A percentile compares a stretch with the other conserved stretches of the same genome.
These are phyloP conservation scores for Pneumocystis carinii DNA, from an alignment of 1,139 yeast genomes.

Conservation along the genomic window DNA sequence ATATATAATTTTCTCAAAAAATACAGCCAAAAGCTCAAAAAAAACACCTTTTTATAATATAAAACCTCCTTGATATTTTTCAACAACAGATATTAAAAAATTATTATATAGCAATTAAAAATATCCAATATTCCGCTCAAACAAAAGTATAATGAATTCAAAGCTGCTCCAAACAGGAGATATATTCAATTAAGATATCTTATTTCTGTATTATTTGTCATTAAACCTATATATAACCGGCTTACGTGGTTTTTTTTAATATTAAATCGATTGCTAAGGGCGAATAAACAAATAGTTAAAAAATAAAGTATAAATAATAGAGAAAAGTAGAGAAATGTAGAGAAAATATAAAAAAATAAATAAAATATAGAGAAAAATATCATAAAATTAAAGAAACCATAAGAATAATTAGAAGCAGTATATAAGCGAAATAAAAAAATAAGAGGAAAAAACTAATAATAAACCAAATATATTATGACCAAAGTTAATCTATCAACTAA, in stretches of 20 bases:
- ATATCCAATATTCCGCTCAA: background rate
- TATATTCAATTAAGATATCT: background rate
- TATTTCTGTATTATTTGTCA: background rate
- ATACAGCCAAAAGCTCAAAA: background rate
- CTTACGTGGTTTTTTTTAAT: background rate
- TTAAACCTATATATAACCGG: background rate
- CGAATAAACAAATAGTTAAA: background rate
- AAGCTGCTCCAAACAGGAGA: background rate
- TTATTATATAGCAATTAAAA: background rate
- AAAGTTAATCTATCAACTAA: background rate
- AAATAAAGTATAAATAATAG: background rate
- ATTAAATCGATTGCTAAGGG: background rate
- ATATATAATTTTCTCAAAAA: background rate
- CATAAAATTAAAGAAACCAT: background rate
- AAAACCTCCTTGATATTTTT: background rate
- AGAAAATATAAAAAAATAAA: background rate
- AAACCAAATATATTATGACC: background rate
- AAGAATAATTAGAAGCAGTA: background rate
- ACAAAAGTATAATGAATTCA: background rate
- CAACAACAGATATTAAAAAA: background rate
- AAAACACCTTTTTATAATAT: background rate
- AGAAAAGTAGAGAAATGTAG: background rate
- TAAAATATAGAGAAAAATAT: background rate
- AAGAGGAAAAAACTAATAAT: too few relatives aligned
- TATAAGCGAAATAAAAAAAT: background rate